A percentile compares a stretch with the other conserved stretches of the same genome.
These are phyloP conservation scores for Sporothrix curviconia DNA, from an alignment of 2,329 filamentous ascomycete genomes.

Conservation along the genomic window DNA sequence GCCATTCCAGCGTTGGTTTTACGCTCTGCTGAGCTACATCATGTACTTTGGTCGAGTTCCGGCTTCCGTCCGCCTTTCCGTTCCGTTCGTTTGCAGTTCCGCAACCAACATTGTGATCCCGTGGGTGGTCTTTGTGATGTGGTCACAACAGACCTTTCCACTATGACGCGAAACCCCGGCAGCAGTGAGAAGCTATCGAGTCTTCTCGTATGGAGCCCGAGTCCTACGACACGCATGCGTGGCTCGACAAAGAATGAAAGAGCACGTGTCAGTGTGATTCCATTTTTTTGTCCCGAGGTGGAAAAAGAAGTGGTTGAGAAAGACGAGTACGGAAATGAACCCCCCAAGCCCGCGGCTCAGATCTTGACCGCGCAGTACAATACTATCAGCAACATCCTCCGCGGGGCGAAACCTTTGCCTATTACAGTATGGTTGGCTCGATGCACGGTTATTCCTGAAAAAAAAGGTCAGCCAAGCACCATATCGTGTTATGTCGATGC, in stretches of 20 bases:
- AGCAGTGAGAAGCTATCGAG: background rate
- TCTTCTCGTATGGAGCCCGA: background rate
- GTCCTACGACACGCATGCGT: too few species aligned
- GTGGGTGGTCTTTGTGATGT: slow-evolving; percentile 27
- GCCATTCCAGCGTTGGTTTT: slow-evolving; percentile 22
- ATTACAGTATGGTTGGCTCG: background rate
- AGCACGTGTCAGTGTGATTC: background rate
- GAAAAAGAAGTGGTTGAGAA: too few species aligned
- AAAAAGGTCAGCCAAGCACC: background rate
- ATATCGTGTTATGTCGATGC: background rate
- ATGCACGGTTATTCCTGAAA: background rate
- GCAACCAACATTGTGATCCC: slow-evolving; percentile 30
- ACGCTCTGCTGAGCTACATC: background rate
- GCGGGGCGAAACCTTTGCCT: background rate
- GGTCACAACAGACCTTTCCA: background rate
- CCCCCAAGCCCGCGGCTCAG: background rate
- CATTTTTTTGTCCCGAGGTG: background rate
- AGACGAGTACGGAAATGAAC: too few species aligned
- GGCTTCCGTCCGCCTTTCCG: background rate
- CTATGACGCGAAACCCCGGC: background rate
- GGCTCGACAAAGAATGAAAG: background rate
- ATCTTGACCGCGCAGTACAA: background rate
- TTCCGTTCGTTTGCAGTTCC: slow-evolving; percentile 20
- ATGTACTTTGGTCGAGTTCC: background rate
- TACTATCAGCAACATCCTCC: background rate